Evolutionary conservation across 305 asterid species (phyloP).

Genomic region (Andrographis paniculata): DNA sequence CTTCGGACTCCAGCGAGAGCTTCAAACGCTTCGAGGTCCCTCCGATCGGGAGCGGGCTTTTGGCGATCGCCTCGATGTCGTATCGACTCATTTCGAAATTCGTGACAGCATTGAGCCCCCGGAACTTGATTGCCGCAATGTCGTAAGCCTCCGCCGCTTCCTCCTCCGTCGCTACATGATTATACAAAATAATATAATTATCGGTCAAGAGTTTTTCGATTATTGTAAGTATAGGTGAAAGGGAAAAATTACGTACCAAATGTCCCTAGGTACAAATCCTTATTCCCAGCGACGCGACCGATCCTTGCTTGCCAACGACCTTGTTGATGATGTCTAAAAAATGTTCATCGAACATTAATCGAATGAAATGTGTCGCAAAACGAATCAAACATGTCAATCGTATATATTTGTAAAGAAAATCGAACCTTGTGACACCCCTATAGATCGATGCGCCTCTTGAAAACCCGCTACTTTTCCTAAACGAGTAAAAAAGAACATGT

Average conservation of each 20-base stretch:
- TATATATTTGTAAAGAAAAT: background rate
- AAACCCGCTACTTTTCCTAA: conserved; percentile 90
- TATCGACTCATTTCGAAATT: conserved; percentile 92
- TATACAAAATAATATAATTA: background rate
- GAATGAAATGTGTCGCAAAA: background rate
- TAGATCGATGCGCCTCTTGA: conserved; percentile 93
- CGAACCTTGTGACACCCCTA: conserved; percentile 81
- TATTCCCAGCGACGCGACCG: conserved; percentile 95
- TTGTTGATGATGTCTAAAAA: conserved; percentile 89
- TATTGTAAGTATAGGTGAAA: too few species aligned
- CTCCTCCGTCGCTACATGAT: conserved; percentile 79
- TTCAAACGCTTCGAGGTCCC: conserved; percentile 81
- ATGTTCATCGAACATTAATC: background rate
- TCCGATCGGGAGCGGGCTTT: conserved; percentile 83
- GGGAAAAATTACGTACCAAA: conserved; percentile 48
- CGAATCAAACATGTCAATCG: too few species aligned
- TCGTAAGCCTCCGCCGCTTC: conserved; percentile 99
- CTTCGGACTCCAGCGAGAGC: conserved; percentile 45
- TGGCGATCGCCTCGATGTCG: conserved; percentile 71
- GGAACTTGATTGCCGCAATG: conserved; percentile 93
- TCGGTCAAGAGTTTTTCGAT: too few species aligned
- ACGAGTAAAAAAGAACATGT: background rate
- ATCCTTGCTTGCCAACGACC: conserved; percentile 99
- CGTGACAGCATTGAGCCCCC: conserved; percentile 85
- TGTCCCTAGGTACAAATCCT: conserved; percentile 91